A percentile compares a stretch with the other conserved stretches of the same genome.
Evolutionary conservation across 306 rosid genomes (phyloP).

Genomic region (Macrotyloma uniflorum): DNA sequence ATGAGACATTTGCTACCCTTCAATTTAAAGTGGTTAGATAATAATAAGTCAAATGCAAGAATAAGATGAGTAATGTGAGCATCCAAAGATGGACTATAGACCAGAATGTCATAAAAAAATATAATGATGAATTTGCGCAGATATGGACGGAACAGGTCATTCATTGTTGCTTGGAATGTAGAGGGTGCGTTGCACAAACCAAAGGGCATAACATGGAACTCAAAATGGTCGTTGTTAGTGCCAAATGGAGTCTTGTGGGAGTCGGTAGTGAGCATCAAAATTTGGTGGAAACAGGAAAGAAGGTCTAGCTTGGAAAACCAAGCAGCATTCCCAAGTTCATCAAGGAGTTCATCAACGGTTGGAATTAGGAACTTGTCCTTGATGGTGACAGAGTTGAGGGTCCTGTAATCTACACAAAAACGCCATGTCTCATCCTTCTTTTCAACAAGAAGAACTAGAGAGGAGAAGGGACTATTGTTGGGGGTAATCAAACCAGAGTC

Average conservation of each 20-base stretch:
- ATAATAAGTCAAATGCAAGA: no score
- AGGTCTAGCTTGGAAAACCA: neutral
- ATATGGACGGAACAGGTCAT: neutral
- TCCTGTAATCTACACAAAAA: neutral
- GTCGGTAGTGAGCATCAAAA: neutral
- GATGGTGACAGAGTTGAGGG: neutral
- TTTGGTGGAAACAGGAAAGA: neutral
- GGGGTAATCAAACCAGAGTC: neutral
- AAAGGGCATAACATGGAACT: neutral
- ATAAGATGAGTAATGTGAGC: neutral
- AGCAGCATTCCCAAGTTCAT: neutral
- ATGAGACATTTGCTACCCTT: neutral
- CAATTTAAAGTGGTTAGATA: no score
- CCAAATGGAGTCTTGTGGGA: neutral
- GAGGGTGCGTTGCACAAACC: neutral
- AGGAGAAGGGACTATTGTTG: neutral
- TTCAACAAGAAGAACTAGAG: neutral
- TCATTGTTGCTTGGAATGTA: neutral
- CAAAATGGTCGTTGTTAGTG: neutral
- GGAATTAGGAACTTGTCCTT: neutral
- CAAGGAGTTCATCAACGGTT: neutral
- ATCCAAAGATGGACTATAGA: neutral
- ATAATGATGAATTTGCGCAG: no score
- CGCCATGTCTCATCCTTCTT: neutral
- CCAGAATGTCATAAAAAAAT: neutral